Percentiles rank a stretch among this genome's conserved stretches.
phyloP scores from a whole-genome alignment of 2,329 filamentous ascomycete species.

The Fusarium proliferatum region DNA sequence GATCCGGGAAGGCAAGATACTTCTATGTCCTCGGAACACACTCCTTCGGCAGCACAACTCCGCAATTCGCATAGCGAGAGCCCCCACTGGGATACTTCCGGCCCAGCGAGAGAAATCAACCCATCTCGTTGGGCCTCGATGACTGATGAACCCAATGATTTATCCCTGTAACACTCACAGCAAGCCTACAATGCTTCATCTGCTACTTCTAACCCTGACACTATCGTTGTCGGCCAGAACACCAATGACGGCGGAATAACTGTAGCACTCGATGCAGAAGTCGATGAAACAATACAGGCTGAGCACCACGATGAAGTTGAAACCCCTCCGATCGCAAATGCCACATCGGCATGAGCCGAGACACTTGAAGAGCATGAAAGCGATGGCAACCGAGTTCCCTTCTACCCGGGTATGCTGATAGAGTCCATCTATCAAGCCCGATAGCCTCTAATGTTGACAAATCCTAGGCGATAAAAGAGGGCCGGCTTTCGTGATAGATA shows the following conservation, averaged over 20 bases:
- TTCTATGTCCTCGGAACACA: background rate
- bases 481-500: background rate
- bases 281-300: background rate
- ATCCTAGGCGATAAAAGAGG: background rate
- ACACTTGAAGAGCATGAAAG: background rate
- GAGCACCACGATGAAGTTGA: fast-evolving
- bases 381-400: background rate
- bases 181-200: background rate
- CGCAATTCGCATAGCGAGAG: background rate
- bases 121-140: fast-evolving
- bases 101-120: fast-evolving
- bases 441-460: background rate
- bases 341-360: background rate
- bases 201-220: background rate
- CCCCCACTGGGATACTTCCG: background rate
- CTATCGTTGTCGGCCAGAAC: background rate
- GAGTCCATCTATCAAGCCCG: fast-evolving
- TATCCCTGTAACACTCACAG: background rate
- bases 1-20: fast-evolving
- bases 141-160: fast-evolving
- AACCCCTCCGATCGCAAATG: background rate
- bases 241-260: background rate
- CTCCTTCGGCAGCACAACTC: no score
- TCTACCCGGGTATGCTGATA: background rate
- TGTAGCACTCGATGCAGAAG: background rate